Percentiles rank a stretch among this genome's conserved stretches.
These are phyloP conservation scores for Citrus maxima DNA, from an alignment of 345 rosid genomes.

Conservation along the genomic window DNA sequence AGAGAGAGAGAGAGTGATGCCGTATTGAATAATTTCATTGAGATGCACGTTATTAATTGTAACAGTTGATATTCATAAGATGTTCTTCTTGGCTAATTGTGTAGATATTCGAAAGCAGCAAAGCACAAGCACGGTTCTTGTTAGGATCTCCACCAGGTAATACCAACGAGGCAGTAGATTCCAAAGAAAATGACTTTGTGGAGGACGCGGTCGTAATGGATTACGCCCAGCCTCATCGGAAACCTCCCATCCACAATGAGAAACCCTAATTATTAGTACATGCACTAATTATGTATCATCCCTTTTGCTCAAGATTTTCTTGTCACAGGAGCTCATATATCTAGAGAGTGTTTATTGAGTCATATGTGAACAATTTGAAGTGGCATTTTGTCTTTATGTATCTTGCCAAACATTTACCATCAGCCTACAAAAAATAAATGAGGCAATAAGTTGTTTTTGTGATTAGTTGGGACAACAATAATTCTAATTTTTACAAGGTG, in stretches of 20 bases:
- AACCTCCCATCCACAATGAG: conserved; percentile 93
- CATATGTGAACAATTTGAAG: background rate
- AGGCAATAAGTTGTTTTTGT: background rate
- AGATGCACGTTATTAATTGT: background rate
- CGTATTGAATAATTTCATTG: background rate
- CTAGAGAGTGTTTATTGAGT: background rate
- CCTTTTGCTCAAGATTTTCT: background rate
- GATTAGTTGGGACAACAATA: background rate
- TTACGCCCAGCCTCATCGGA: conserved; percentile 82
- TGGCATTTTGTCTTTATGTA: background rate
- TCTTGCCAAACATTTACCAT: background rate
- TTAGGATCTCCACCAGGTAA: conserved; percentile 13
- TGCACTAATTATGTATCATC: background rate
- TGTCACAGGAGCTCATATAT: background rate
- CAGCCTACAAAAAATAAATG: background rate
- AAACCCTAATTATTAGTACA: conserved; percentile 29
- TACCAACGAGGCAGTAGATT: conserved; percentile 23
- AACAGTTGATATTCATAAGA: background rate
- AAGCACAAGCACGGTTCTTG: conserved; percentile 22
- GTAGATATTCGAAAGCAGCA: conserved; percentile 21
- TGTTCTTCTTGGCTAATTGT: background rate
- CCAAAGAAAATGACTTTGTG: conserved; percentile 29
- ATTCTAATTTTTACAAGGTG: background rate
- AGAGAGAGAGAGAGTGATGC: background rate
- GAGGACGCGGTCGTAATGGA: conserved; percentile 65